These are phyloP conservation scores for Mycena albidolilacea DNA, from an alignment of 768 basidiomycete genomes.

Conservation along the genomic window DNA sequence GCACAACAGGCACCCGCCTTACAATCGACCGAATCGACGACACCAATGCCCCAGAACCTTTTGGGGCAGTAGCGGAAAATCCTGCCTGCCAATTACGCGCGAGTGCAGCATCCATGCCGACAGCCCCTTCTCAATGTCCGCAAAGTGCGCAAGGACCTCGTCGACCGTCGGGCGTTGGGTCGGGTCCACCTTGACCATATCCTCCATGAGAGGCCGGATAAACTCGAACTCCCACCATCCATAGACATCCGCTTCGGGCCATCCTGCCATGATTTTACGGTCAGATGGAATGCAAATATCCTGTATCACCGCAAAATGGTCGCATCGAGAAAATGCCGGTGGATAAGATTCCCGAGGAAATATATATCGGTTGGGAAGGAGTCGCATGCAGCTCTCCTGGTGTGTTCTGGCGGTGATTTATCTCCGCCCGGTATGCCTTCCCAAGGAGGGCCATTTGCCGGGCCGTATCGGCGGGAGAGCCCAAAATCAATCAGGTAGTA, in stretches of 20 bases:
- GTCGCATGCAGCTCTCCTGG: conserved; percentile 41
- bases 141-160: conserved; percentile 51
- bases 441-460: conserved; percentile 42
- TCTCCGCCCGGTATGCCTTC: conserved; percentile 58
- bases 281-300: too few relatives aligned
- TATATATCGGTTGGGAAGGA: conserved; percentile 63
- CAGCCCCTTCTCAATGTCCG: neutral
- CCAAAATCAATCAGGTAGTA: conserved; percentile 60
- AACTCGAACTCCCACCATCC: conserved; percentile 47
- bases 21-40: conserved; percentile 5
- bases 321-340: conserved; percentile 42
- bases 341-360: conserved; percentile 53
- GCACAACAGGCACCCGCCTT: neutral
- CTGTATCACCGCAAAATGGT: neutral
- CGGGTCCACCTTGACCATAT: conserved; percentile 56
- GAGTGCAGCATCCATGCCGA: conserved; percentile 22
- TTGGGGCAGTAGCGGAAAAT: neutral
- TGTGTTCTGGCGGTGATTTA: conserved; percentile 57
- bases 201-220: conserved; percentile 49
- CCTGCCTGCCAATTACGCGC: neutral
- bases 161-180: conserved; percentile 55
- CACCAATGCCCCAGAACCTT: neutral
- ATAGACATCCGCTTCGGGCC: too few relatives aligned
- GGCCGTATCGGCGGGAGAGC: conserved; percentile 47
- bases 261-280: too few relatives aligned